Base-by-base conservation (phyloP, 2,329 filamentous ascomycete genomes). In the Arachnomyces sp. region DNA sequence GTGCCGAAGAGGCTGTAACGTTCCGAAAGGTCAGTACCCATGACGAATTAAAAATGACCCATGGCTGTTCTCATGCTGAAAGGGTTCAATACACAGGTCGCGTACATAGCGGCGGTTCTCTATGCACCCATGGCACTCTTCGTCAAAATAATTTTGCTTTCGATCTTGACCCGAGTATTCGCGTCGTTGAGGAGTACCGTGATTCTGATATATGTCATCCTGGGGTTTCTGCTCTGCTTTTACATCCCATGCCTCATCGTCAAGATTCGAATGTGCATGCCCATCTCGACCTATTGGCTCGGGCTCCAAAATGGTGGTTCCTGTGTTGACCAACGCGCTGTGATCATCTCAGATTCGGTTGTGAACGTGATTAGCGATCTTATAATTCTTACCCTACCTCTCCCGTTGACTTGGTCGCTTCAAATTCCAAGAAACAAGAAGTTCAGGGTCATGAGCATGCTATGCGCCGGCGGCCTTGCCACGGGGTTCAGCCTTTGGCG, bases 91-190 rank as follows among this genome's bases (percentile, higher is more conserved):
- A 34, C 31, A 14, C 28, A 52, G 52, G 59, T 59, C 35, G 57
- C 56, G 40, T 66, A 65, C 35, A 44, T 60, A 41, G 59, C 61
- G 4, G 63, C 62, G 9, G 52, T 63, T 13, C 43, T 65, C 13
- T 66, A 66, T 51, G 62, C 59, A n/a, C 63, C 62, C 1, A 63
- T 63, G 54, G 60, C 60, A 12, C 54, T 65, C 15, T 54, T 60
- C 35, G 55, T 57, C 31, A 66, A 66, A 43, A 43, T 61, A 30
- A 57, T 61, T 29, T 56, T 66, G 7, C 52, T 66, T 4, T 52
- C 59, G 2, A 62, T 66, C 41, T 45, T 65, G 13, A 58, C 56
- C 17, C 57, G 62, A 36, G 57, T 66, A 38, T 66, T 66, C 53
- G 36, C 47, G 11, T 62, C 62, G 1, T 62, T 57, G 44, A 53